phyloP scores from a whole-genome alignment of 2,329 filamentous ascomycete genomes.

The Microsporum canis region DNA sequence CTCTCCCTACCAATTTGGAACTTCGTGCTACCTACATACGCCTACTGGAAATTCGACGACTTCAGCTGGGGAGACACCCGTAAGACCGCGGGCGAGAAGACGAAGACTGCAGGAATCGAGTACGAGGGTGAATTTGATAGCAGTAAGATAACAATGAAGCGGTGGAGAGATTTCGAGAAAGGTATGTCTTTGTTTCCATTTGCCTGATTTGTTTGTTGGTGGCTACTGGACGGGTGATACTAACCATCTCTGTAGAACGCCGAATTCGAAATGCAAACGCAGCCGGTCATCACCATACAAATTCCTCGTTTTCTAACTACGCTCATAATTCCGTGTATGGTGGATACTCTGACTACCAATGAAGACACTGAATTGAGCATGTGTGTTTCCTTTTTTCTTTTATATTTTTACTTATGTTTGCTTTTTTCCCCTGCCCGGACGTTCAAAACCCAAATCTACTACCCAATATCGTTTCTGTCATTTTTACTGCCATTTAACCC shows the following conservation, averaged over 20 bases:
- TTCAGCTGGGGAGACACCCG: constrained; percentile 98
- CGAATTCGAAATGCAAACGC: constrained; percentile 22
- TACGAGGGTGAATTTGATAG: constrained; percentile 95
- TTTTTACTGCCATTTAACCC: neutral
- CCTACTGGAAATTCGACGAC: constrained; percentile 99
- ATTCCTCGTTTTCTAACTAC: constrained; percentile 20
- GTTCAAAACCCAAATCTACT: neutral
- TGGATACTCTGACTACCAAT: constrained; percentile 28
- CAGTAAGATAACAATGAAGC: constrained; percentile 98
- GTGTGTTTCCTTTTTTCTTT: neutral
- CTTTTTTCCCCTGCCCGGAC: neutral
- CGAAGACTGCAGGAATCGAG: constrained; percentile 74
- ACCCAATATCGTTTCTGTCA: constrained; percentile 6
- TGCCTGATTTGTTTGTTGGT: neutral
- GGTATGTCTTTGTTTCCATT: constrained; percentile 33
- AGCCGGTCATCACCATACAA: constrained; percentile 17
- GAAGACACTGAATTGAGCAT: constrained; percentile 4
- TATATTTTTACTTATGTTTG: neutral
- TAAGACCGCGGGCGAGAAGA: constrained; percentile 84
- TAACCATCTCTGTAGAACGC: constrained; percentile 23
- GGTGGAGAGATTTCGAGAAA: constrained; percentile 93
- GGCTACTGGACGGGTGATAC: neutral
- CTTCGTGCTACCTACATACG: constrained; percentile 83
- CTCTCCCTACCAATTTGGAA: constrained; percentile 93
- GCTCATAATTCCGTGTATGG: constrained; percentile 24